These are phyloP conservation scores for Acacia melanoxylon DNA, from an alignment of 306 rosid species.

Conservation along the genomic window DNA sequence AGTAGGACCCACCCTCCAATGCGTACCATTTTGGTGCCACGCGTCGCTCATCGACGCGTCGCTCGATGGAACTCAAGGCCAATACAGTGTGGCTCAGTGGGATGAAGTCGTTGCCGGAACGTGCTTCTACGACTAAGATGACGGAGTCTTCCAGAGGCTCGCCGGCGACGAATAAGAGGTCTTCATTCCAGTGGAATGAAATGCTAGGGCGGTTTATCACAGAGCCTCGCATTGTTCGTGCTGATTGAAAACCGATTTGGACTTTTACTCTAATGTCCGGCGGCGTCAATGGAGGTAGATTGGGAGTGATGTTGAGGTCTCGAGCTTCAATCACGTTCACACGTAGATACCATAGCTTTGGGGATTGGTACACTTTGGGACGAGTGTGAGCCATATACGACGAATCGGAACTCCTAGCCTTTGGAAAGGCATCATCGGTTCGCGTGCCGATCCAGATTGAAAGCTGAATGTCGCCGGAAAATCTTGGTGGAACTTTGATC, in stretches of 20 bases:
- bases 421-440: conserved; percentile 41
- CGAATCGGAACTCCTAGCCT: conserved; percentile 41
- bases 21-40: conserved; percentile 81
- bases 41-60: conserved; percentile 81
- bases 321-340: conserved; percentile 47
- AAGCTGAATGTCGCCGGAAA: conserved; percentile 48
- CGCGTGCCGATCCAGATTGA: conserved; percentile 50
- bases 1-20: conserved; percentile 59
- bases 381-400: conserved; percentile 44
- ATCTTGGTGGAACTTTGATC: conserved; percentile 31
- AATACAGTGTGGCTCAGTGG: conserved; percentile 60
- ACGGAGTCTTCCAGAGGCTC: conserved; percentile 88
- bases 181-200: conserved; percentile 87
- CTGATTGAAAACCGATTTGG: conserved; percentile 69
- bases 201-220: conserved; percentile 81
- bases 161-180: conserved; percentile 80
- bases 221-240: conserved; percentile 61
- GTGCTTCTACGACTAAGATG: conserved; percentile 66
- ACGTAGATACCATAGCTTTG: conserved; percentile 52
- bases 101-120: conserved; percentile 53
- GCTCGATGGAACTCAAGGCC: conserved; percentile 65
- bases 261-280: conserved; percentile 75
- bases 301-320: conserved; percentile 54
- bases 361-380: conserved; percentile 51
- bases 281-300: conserved; percentile 76